Conservation (phyloP, 2,329 filamentous ascomycete species). For the Hypocrella siamensis region DNA sequence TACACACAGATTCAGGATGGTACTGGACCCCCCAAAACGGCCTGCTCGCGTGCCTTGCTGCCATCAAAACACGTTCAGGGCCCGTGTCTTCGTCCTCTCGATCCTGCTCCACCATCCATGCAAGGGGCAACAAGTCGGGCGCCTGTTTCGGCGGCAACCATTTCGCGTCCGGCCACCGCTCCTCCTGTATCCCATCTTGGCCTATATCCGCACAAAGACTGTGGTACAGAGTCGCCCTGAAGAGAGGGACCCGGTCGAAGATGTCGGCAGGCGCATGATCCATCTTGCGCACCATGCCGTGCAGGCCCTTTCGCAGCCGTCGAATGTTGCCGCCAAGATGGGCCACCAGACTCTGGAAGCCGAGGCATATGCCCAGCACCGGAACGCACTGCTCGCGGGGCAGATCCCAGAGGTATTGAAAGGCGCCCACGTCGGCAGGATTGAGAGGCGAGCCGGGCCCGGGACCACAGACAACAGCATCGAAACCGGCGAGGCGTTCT, state of each 20-base stretch:
- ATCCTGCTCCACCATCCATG: slow-evolving; percentile 40
- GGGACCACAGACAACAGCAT: slow-evolving; percentile 79
- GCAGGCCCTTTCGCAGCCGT: slow-evolving; percentile 55
- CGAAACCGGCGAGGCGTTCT: slow-evolving; percentile 39
- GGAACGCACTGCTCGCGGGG: slow-evolving; percentile 46
- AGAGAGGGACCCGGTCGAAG: slow-evolving; percentile 42
- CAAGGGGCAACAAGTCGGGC: slow-evolving; percentile 37
- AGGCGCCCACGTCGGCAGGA: slow-evolving; percentile 66
- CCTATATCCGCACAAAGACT: slow-evolving; percentile 41
- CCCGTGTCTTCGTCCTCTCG: slow-evolving; percentile 14
- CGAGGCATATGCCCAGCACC: slow-evolving; percentile 75
- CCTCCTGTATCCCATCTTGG: slow-evolving; percentile 22
- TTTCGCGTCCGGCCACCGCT: slow-evolving; percentile 19
- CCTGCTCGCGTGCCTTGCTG: slow-evolving; percentile 45
- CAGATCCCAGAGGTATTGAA: slow-evolving; percentile 60
- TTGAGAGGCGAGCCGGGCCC: slow-evolving; percentile 71
- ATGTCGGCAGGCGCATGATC: slow-evolving; percentile 43
- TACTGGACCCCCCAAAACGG: slow-evolving; percentile 85
- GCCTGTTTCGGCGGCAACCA: slow-evolving; percentile 21
- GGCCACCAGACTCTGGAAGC: slow-evolving; percentile 68
- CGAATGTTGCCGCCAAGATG: slow-evolving; percentile 52
- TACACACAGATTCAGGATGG: slow-evolving; percentile 80
- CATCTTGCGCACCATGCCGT: slow-evolving; percentile 64
- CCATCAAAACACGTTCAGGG: slow-evolving; percentile 55
- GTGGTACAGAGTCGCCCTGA: slow-evolving; percentile 67